Conservation (phyloP, 805 yeast species). For the Starmerella khaoyaiensis region DNA sequence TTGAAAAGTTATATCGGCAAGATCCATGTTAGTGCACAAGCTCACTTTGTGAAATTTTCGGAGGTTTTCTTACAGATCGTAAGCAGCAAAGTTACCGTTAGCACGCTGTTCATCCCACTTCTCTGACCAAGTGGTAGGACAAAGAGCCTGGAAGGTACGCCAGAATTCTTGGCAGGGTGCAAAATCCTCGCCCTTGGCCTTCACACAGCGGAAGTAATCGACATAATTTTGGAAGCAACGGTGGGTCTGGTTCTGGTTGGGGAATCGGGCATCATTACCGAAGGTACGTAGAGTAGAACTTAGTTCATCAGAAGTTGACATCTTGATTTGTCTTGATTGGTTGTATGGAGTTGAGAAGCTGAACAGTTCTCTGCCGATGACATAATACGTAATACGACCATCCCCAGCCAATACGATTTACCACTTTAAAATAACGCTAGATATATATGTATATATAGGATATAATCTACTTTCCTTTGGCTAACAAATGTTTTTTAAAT, state of each 20-base stretch:
- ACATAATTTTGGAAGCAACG: conserved; percentile 98
- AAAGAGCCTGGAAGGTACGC: conserved; percentile 68
- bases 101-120: conserved; percentile 36
- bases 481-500: too few species aligned
- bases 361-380: too few species aligned
- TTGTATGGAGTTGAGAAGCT: too few species aligned
- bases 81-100: conserved; percentile 42
- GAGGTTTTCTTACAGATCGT: conserved; percentile 21
- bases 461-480: too few species aligned
- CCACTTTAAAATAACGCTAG: too few species aligned
- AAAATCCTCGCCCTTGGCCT: conserved; percentile 94
- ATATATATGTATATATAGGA: too few species aligned
- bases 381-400: too few species aligned
- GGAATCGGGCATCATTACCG: conserved; percentile 87
- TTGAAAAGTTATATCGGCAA: background rate
- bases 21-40: background rate
- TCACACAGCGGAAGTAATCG: conserved; percentile 95
- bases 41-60: background rate
- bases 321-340: too few species aligned
- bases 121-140: conserved; percentile 30
- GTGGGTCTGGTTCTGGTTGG: conserved; percentile 93
- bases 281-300: conserved; percentile 26
- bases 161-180: conserved; percentile 94
- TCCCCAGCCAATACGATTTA: too few species aligned
- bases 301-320: conserved; percentile 19